Evolutionary conservation across 2,329 filamentous ascomycete genomes (phyloP).

Genomic region (Leptographium radiaticola): DNA sequence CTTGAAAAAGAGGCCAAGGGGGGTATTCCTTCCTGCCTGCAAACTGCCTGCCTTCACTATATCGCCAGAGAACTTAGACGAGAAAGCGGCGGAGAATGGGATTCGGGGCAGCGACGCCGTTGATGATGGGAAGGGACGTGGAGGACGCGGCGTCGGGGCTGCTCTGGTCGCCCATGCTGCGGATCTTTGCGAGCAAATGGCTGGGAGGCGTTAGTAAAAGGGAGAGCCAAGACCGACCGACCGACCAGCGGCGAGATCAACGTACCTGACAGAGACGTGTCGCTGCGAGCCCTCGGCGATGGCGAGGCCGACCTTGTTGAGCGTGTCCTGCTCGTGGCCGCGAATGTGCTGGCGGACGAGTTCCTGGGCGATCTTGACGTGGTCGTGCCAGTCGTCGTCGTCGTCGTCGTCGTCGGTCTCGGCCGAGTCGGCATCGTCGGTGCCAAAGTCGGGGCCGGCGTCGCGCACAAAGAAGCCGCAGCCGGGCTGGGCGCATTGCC

Average conservation of each 20-base stretch:
- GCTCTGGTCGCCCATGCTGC: constrained; percentile 28
- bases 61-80: too few species aligned
- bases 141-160: too few species aligned
- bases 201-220: constrained; percentile 17
- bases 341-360: constrained; percentile 48
- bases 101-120: background rate
- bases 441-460: background rate
- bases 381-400: background rate
- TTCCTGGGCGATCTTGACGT: constrained; percentile 37
- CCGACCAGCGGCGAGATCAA: constrained; percentile 1
- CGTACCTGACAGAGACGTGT: constrained; percentile 42
- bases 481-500: constrained; percentile 51
- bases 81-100: constrained; percentile 3
- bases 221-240: constrained; percentile 7
- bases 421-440: background rate
- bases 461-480: constrained; percentile 50
- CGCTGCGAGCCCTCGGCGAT: constrained; percentile 43
- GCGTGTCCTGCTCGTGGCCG: constrained; percentile 43
- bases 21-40: too few species aligned
- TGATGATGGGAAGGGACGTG: background rate
- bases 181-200: constrained; percentile 43
- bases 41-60: too few species aligned
- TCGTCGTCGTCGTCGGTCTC: background rate
- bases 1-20: too few species aligned
- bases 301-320: constrained; percentile 33